A percentile compares a stretch with the other conserved stretches of the same genome.
Conservation (phyloP, 177 flowering plant species). For the Vitis hybrid region DNA sequence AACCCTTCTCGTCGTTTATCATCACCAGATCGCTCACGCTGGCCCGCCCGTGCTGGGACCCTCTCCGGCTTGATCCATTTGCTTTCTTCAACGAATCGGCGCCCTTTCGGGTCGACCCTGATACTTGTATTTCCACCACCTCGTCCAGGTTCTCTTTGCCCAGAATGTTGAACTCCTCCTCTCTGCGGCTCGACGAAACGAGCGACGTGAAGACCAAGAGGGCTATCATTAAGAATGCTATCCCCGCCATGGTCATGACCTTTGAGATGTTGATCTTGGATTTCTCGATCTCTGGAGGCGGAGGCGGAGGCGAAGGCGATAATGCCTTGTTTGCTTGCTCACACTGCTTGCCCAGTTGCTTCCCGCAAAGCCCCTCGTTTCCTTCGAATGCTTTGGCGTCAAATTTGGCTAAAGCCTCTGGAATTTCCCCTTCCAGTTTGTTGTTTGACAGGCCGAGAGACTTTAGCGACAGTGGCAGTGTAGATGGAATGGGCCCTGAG, state of each 20-base stretch:
- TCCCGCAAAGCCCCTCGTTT: conserved; percentile 43
- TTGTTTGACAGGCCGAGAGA: conserved; percentile 42
- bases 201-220: neutral
- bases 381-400: conserved; percentile 24
- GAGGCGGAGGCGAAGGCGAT: neutral
- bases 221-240: conserved; percentile 1
- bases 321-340: neutral
- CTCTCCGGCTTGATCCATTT: conserved; percentile 20
- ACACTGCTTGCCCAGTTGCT: conserved; percentile 23
- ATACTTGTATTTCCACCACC: conserved; percentile 21
- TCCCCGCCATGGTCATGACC: neutral
- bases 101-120: conserved; percentile 5
- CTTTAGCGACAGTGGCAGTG: conserved; percentile 10
- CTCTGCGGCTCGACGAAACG: conserved; percentile 1
- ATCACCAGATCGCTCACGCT: conserved; percentile 40
- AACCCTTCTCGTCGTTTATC: conserved; percentile 50
- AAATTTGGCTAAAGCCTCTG: conserved; percentile 21
- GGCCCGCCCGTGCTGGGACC: conserved; percentile 14
- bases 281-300: neutral
- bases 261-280: neutral
- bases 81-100: conserved; percentile 4
- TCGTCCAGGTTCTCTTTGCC: conserved; percentile 24
- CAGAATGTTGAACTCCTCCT: conserved; percentile 25
- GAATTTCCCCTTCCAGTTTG: conserved; percentile 44
- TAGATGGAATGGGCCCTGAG: conserved; percentile 42